Conservation (phyloP, 192 early-diverging fungal genomes). For the Jimgerdemannia flammicorona region DNA sequence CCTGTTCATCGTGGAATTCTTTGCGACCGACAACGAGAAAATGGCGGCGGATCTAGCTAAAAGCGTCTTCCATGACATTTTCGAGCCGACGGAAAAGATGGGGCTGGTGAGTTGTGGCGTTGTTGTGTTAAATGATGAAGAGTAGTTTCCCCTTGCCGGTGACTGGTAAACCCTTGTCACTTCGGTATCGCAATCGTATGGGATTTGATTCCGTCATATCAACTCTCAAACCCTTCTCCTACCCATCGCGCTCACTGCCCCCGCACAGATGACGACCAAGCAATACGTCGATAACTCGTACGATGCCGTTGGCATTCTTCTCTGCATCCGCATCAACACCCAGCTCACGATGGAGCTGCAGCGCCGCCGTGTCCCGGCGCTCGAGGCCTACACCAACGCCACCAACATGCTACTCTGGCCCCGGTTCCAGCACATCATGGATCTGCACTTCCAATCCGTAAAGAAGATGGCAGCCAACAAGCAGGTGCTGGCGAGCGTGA, state of each 20-base stretch:
- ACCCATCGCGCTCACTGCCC: too few relatives aligned
- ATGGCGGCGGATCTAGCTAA: slow-evolving; percentile 58
- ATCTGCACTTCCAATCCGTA: slow-evolving; percentile 89
- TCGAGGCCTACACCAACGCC: slow-evolving; percentile 87
- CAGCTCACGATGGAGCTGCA: slow-evolving; percentile 82
- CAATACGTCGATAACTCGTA: slow-evolving; percentile 69
- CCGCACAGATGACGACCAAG: slow-evolving; percentile 33
- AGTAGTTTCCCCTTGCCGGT: slow-evolving; percentile 20
- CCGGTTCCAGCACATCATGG: slow-evolving; percentile 76
- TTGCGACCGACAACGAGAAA: slow-evolving; percentile 67
- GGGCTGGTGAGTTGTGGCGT: slow-evolving; percentile 46
- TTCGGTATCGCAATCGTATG: too few relatives aligned
- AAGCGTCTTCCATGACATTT: slow-evolving; percentile 81
- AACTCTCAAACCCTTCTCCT: too few relatives aligned
- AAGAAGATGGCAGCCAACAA: slow-evolving; percentile 69
- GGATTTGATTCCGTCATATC: too few relatives aligned
- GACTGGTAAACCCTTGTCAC: slow-evolving; percentile 17
- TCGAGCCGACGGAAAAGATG: slow-evolving; percentile 77
- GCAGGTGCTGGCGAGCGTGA: slow-evolving; percentile 43
- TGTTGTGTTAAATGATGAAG: slow-evolving; percentile 5
- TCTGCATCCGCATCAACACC: slow-evolving; percentile 87
- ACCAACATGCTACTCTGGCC: slow-evolving; percentile 96
- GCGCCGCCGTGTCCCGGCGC: slow-evolving; percentile 67
- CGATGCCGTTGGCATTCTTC: slow-evolving; percentile 87
- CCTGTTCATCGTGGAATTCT: slow-evolving; percentile 89